A percentile compares a stretch with the other conserved stretches of the same genome.
These are phyloP conservation scores for Dactylorhiza incarnata DNA, from an alignment of 106 monocot genomes.

Conservation along the genomic window DNA sequence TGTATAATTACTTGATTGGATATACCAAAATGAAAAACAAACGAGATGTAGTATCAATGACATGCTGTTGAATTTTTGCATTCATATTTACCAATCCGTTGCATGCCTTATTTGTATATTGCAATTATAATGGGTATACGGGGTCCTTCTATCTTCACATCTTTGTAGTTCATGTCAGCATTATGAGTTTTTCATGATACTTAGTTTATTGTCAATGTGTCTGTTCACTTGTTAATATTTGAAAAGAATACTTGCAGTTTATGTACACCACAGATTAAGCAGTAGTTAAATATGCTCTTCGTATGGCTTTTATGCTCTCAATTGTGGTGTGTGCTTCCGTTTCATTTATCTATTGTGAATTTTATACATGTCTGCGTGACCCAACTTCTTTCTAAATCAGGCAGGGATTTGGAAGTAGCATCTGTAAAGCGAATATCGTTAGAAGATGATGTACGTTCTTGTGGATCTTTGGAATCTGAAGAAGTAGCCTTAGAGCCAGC, in stretches of 20 bases:
- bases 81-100: not conserved
- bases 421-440: slow-evolving; percentile 8
- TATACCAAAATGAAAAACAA: not conserved
- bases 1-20: not conserved
- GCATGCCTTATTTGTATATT: not conserved
- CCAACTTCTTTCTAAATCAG: slow-evolving; percentile 15
- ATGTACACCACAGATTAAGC: not conserved
- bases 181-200: not conserved
- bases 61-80: not conserved
- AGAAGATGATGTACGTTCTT: slow-evolving; percentile 20
- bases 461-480: slow-evolving; percentile 28
- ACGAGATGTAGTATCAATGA: not conserved
- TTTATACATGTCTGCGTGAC: not conserved
- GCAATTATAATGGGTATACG: not conserved
- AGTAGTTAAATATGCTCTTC: not conserved
- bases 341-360: not conserved
- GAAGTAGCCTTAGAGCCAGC: slow-evolving; percentile 27
- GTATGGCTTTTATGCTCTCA: not conserved
- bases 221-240: not conserved
- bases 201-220: not conserved
- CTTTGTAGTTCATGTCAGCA: not conserved
- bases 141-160: not conserved
- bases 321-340: not conserved
- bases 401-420: slow-evolving; percentile 18
- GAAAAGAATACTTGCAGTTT: not conserved